Evolutionary conservation across 2,329 filamentous ascomycete species (phyloP).

Genomic region (Aureobasidium sp.): DNA sequence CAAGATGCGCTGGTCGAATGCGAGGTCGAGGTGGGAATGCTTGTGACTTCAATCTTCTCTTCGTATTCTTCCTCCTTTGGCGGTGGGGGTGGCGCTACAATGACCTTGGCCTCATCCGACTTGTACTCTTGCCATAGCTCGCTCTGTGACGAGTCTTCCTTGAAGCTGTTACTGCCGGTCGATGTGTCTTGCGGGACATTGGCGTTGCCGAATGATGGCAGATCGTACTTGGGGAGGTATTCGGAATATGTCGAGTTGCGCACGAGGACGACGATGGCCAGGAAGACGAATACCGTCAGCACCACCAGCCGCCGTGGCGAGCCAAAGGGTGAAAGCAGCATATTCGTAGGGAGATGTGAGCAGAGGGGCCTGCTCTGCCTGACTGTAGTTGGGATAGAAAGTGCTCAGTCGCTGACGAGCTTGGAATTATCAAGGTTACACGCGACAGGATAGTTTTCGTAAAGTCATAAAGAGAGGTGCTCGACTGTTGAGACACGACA

Average conservation of each 20-base stretch:
- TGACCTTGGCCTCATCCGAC: constrained; percentile 4
- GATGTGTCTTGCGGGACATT: not conserved
- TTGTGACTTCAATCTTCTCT: not conserved
- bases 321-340: constrained; percentile 22
- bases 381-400: not conserved
- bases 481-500: not conserved
- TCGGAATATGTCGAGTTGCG: constrained; percentile 19
- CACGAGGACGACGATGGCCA: constrained; percentile 21
- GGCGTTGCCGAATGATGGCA: constrained; percentile 10
- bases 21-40: not conserved
- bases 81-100: not conserved
- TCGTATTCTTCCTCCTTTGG: constrained; percentile 11
- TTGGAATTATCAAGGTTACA: not conserved
- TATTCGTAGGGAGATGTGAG: not conserved
- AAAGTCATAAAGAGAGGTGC: not conserved
- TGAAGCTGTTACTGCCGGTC: constrained; percentile 5
- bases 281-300: constrained; percentile 29
- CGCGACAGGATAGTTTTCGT: not conserved
- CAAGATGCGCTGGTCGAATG: not conserved
- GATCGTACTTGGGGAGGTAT: constrained; percentile 20
- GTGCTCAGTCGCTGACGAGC: constrained; percentile 3
- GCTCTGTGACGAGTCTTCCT: not conserved
- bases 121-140: constrained; percentile 9
- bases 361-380: constrained; percentile 9
- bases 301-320: constrained; percentile 32